Conservation (phyloP, 495 filamentous ascomycete genomes). For the Penicillium samsonianum region DNA sequence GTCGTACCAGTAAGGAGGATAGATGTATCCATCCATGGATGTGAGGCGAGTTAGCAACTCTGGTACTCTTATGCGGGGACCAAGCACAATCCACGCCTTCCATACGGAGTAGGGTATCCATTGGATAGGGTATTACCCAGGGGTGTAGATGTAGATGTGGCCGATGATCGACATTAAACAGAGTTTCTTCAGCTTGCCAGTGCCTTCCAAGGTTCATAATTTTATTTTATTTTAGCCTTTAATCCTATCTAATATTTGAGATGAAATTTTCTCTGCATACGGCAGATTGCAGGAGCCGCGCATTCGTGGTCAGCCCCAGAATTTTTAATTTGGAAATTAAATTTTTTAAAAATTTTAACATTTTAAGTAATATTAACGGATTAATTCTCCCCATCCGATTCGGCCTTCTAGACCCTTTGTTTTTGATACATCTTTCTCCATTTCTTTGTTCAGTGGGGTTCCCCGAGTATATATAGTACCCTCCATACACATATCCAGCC, state of each 20-base stretch:
- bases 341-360: too few relatives aligned
- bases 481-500: background rate
- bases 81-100: background rate
- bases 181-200: too few relatives aligned
- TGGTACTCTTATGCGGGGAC: background rate
- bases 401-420: constrained; percentile 1
- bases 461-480: too few relatives aligned
- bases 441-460: background rate
- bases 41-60: background rate
- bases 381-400: too few relatives aligned
- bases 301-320: constrained; percentile 7
- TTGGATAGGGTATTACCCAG: too few relatives aligned
- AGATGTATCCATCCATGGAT: background rate
- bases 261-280: background rate
- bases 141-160: too few relatives aligned
- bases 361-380: background rate
- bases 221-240: background rate
- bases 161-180: too few relatives aligned
- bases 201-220: too few relatives aligned
- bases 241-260: background rate
- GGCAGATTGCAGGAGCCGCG: constrained; percentile 15
- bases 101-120: too few relatives aligned
- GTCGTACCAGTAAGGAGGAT: background rate
- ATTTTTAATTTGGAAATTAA: background rate
- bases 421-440: background rate